Conservation (phyloP, 345 rosid genomes). For the Angophora floribunda region DNA sequence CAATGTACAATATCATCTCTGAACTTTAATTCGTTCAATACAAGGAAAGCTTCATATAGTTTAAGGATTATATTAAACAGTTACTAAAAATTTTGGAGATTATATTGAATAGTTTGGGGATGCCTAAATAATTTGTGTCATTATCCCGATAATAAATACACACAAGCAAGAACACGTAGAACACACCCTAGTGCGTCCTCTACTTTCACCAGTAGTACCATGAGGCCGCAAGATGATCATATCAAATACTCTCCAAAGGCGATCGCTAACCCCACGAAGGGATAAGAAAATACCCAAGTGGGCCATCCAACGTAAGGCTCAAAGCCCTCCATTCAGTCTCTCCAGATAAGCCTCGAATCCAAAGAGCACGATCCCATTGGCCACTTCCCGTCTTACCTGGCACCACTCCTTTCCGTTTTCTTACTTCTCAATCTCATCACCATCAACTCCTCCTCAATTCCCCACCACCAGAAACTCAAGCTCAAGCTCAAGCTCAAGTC, state of each 20-base stretch:
- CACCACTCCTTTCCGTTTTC: slow-evolving; percentile 17
- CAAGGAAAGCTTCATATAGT: accelerated
- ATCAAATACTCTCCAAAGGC: not conserved
- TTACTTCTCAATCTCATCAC: slow-evolving; percentile 3
- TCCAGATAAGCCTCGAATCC: slow-evolving; percentile 65
- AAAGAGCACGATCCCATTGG: not conserved
- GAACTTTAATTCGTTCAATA: no score
- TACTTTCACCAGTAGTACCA: not conserved
- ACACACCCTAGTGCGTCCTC: not conserved
- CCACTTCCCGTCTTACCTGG: not conserved
- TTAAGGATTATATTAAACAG: accelerated
- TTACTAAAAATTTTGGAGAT: accelerated
- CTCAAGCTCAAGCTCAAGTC: not conserved
- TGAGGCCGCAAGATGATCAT: accelerated
- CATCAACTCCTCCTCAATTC: not conserved
- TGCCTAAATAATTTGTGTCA: accelerated
- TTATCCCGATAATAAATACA: accelerated
- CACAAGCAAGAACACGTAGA: not conserved
- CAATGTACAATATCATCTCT: accelerated
- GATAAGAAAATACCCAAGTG: not conserved
- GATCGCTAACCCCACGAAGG: not conserved
- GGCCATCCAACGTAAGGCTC: slow-evolving; percentile 28
- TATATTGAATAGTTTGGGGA: accelerated
- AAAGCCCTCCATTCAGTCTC: slow-evolving; percentile 6
- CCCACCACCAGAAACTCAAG: not conserved